phyloP scores from a whole-genome alignment of 805 yeast species.

The Metschnikowia matae region DNA sequence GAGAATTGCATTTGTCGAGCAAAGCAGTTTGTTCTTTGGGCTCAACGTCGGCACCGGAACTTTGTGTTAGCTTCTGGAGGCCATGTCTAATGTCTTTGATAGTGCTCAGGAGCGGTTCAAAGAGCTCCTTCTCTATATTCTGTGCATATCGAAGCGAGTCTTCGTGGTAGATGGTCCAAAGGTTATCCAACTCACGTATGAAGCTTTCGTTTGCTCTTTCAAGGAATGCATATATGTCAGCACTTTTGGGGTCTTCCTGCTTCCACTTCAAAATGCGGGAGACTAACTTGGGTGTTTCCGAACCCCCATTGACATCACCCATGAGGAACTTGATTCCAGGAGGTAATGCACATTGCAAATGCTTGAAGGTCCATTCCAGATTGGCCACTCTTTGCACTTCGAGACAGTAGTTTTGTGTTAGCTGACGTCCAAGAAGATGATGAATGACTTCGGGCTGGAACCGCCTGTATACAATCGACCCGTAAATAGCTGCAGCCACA shows the following conservation, averaged over 20 bases:
- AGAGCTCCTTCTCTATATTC: conserved; percentile 16
- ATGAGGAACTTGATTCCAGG: conserved; percentile 63
- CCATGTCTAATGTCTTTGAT: conserved; percentile 50
- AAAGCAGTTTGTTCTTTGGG: conserved; percentile 72
- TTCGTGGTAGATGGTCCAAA: conserved; percentile 30
- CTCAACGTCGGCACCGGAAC: conserved; percentile 83
- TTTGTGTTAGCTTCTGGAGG: conserved; percentile 56
- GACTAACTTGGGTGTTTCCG: conserved; percentile 91
- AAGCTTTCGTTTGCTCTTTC: conserved; percentile 56
- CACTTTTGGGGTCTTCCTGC: conserved; percentile 45
- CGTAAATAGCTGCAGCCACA: conserved; percentile 92
- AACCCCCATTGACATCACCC: conserved; percentile 94
- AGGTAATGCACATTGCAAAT: conserved; percentile 60
- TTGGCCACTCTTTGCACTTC: conserved; percentile 37
- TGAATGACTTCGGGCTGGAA: conserved; percentile 57
- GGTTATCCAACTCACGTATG: conserved; percentile 42
- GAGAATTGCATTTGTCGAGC: conserved; percentile 45
- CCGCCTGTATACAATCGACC: conserved; percentile 78
- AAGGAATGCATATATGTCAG: conserved; percentile 49
- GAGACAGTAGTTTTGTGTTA: conserved; percentile 4
- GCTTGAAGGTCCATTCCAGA: conserved; percentile 59
- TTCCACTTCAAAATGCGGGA: conserved; percentile 72
- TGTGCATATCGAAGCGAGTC: conserved; percentile 34
- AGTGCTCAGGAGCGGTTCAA: conserved; percentile 33
- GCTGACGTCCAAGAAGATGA: conserved; percentile 28